A percentile compares a stretch with the other conserved stretches of the same genome.
These are phyloP conservation scores for Rhododendron williamsianum DNA, from an alignment of 148 eudicot genomes.

Conservation along the genomic window DNA sequence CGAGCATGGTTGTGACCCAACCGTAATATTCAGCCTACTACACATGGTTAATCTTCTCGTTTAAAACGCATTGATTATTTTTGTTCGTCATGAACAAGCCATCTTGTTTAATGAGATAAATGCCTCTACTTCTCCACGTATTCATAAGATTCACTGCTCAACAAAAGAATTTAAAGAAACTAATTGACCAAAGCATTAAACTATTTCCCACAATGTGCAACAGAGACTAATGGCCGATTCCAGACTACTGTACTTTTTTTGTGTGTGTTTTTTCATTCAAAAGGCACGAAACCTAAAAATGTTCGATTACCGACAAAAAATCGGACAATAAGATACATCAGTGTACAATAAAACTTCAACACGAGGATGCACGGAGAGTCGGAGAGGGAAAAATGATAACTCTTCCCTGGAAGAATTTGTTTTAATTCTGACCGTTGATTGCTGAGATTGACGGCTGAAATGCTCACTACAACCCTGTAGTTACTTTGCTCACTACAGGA, in stretches of 20 bases:
- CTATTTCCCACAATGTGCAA: background rate
- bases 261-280: background rate
- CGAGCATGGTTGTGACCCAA: too few relatives aligned
- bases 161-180: background rate
- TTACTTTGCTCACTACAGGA: too few relatives aligned
- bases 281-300: background rate
- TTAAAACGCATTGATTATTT: background rate
- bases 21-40: too few relatives aligned
- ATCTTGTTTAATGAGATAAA: too few relatives aligned
- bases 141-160: background rate
- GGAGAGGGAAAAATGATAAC: background rate
- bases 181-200: background rate
- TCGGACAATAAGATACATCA: background rate
- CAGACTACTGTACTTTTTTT: background rate
- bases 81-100: background rate
- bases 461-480: too few relatives aligned
- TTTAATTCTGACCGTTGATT: too few relatives aligned
- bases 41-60: too few relatives aligned
- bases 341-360: background rate
- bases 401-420: too few relatives aligned
- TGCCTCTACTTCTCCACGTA: background rate
- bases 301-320: background rate
- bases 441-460: too few relatives aligned
- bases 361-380: too few relatives aligned
- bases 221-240: background rate